phyloP scores from a whole-genome alignment of 108 stramenopile species.

The Craspedostauros australis region DNA sequence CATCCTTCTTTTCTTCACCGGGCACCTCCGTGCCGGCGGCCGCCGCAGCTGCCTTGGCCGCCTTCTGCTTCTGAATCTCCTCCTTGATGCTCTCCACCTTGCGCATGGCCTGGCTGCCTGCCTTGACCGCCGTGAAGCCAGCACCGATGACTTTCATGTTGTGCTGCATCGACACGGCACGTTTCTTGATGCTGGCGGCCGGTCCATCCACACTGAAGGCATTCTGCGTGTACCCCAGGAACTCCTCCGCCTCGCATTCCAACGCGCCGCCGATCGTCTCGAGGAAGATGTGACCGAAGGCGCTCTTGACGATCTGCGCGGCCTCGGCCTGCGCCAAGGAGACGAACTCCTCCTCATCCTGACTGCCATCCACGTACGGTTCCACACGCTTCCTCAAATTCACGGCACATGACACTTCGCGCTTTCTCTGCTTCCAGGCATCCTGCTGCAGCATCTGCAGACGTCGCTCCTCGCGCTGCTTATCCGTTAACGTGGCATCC shows the following conservation, averaged over 20 bases:
- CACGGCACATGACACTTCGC: conserved; percentile 66
- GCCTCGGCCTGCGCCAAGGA: conserved; percentile 60
- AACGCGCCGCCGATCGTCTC: conserved; percentile 73
- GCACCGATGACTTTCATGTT: conserved; percentile 64
- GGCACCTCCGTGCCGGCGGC: conserved; percentile 2
- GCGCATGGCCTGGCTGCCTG: conserved; percentile 68
- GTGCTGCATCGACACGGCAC: conserved; percentile 27
- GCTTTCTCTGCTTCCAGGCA: conserved; percentile 63
- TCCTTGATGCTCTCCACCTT: conserved; percentile 69
- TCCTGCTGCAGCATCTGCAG: conserved; percentile 50
- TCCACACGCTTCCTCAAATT: conserved; percentile 57
- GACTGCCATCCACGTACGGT: conserved; percentile 43
- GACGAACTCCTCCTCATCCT: conserved; percentile 52
- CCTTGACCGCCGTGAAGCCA: conserved; percentile 60
- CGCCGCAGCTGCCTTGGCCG: conserved; percentile 23
- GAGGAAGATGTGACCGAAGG: conserved; percentile 73
- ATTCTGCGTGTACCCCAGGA: conserved; percentile 61
- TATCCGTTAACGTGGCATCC: neutral
- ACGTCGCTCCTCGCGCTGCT: conserved; percentile 27
- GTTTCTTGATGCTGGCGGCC: conserved; percentile 52
- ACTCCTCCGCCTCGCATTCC: conserved; percentile 74
- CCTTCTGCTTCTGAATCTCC: conserved; percentile 39
- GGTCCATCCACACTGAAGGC: conserved; percentile 64
- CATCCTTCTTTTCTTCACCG: neutral
- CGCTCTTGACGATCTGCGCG: conserved; percentile 54